A percentile compares a stretch with the other conserved stretches of the same genome.
Conservation (phyloP, 1,139 yeast species). For the Nadsonia starkeyi-henricii region DNA sequence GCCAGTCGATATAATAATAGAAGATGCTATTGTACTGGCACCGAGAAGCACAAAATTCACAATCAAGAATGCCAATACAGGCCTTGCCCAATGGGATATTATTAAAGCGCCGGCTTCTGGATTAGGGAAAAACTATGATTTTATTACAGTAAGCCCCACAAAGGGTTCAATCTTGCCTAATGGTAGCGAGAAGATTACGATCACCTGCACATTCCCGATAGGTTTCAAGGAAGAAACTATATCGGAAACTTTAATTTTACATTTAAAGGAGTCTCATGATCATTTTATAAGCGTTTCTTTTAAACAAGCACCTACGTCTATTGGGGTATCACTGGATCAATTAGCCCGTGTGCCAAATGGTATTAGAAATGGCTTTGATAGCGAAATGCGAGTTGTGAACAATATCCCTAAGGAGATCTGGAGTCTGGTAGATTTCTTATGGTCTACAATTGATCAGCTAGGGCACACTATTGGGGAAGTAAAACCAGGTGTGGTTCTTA, state of each 20-base stretch:
- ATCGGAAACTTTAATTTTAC: slow-evolving; percentile 18
- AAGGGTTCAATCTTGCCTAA: slow-evolving; percentile 1
- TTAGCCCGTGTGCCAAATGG: slow-evolving; percentile 20
- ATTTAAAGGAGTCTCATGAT: slow-evolving; percentile 22
- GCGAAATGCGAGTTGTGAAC: slow-evolving; percentile 9
- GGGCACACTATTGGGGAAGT: neutral
- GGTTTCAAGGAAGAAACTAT: slow-evolving; percentile 7
- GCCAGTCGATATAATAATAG: slow-evolving; percentile 15
- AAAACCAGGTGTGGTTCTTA: neutral
- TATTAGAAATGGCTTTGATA: slow-evolving; percentile 15
- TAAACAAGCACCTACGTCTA: slow-evolving; percentile 18
- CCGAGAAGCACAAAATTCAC: slow-evolving; percentile 2
- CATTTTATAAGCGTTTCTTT: slow-evolving; percentile 22
- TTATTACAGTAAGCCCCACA: neutral
- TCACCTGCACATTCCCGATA: neutral
- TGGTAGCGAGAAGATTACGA: neutral
- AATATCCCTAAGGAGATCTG: slow-evolving; percentile 23
- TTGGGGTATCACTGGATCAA: slow-evolving; percentile 21
- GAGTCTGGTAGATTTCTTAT: slow-evolving; percentile 25
- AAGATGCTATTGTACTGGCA: slow-evolving; percentile 11
- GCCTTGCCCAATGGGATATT: slow-evolving; percentile 5
- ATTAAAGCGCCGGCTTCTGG: neutral
- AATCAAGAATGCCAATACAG: slow-evolving; percentile 2
- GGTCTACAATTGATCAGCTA: slow-evolving; percentile 11
- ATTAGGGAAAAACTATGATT: neutral